Percentiles rank a stretch among this genome's conserved stretches.
phyloP scores from a whole-genome alignment of 768 basidiomycete genomes.

The Tylopilus intermedius region DNA sequence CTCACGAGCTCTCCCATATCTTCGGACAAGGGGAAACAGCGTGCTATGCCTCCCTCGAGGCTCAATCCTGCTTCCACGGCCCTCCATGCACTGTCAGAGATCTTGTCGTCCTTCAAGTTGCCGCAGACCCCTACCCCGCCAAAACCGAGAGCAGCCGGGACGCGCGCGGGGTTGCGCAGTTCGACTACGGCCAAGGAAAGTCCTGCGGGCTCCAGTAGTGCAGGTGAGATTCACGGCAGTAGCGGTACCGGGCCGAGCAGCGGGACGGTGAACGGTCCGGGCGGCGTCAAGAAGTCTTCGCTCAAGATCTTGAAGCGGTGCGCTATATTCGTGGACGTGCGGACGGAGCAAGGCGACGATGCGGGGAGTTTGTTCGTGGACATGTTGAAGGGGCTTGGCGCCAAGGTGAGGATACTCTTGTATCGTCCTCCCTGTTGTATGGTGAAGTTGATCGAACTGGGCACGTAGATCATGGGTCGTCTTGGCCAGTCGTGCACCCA shows the following conservation, averaged over 20 bases:
- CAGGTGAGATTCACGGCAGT: constrained; percentile 16
- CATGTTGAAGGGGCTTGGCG: constrained; percentile 76
- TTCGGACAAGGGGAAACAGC: constrained; percentile 23
- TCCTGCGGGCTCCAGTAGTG: constrained; percentile 30
- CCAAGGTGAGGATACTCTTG: constrained; percentile 50
- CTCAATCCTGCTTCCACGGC: constrained; percentile 36
- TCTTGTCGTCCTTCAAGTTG: constrained; percentile 48
- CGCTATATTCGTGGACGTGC: constrained; percentile 79
- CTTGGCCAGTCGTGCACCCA: constrained; percentile 76
- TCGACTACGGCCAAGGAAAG: constrained; percentile 27
- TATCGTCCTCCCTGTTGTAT: background rate
- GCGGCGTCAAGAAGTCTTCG: constrained; percentile 27
- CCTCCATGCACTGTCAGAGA: constrained; percentile 58
- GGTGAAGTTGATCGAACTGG: background rate
- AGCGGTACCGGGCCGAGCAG: constrained; percentile 15
- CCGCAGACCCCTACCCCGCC: constrained; percentile 36
- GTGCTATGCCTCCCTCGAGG: constrained; percentile 10
- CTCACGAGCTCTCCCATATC: constrained; percentile 13
- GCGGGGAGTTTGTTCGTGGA: constrained; percentile 78
- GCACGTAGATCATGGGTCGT: constrained; percentile 52
- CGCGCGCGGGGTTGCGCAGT: constrained; percentile 46
- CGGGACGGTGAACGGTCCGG: constrained; percentile 18
- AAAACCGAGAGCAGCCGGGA: constrained; percentile 37
- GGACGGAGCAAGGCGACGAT: constrained; percentile 69
- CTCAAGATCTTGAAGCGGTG: constrained; percentile 67